Evolutionary conservation across 176 grass and related monocot genomes (phyloP).

Genomic region (Saccharum spontaneum): DNA sequence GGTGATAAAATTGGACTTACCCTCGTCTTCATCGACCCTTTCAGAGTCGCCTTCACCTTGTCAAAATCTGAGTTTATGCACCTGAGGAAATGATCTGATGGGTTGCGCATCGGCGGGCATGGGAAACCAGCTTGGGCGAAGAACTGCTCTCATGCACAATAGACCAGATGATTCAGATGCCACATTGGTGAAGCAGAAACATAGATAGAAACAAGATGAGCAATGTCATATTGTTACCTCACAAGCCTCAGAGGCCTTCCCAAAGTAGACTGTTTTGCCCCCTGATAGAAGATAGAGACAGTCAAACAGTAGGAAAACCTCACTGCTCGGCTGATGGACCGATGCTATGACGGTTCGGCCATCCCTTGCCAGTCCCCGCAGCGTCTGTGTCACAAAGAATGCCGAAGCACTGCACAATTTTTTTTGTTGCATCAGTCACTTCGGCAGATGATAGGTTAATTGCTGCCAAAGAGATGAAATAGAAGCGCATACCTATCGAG

Average conservation of each 20-base stretch:
- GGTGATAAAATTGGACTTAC: slow-evolving; percentile 33
- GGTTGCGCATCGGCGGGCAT: slow-evolving; percentile 78
- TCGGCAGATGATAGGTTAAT: background rate
- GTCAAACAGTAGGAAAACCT: slow-evolving; percentile 94
- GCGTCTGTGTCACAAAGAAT: slow-evolving; percentile 91
- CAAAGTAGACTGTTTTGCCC: slow-evolving; percentile 90
- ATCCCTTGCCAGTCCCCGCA: slow-evolving; percentile 79
- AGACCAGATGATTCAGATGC: background rate
- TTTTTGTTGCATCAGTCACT: background rate
- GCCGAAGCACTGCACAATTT: slow-evolving; percentile 73
- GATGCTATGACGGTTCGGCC: slow-evolving; percentile 88
- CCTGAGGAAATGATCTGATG: slow-evolving; percentile 95
- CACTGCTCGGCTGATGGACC: slow-evolving; percentile 94
- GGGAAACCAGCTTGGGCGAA: slow-evolving; percentile 96
- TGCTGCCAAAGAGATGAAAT: background rate
- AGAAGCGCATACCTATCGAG: slow-evolving; percentile 68
- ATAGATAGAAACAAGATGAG: background rate
- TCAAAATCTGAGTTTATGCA: slow-evolving; percentile 94
- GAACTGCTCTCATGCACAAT: slow-evolving; percentile 48
- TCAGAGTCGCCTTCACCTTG: slow-evolving; percentile 98
- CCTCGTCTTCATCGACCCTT: slow-evolving; percentile 83
- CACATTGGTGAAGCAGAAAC: background rate
- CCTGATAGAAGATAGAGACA: slow-evolving; percentile 83
- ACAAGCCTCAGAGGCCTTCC: slow-evolving; percentile 71
- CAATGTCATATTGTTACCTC: slow-evolving; percentile 48